Conservation (phyloP, 2,329 filamentous ascomycete species). For the Verticillium nonalfalfae region DNA sequence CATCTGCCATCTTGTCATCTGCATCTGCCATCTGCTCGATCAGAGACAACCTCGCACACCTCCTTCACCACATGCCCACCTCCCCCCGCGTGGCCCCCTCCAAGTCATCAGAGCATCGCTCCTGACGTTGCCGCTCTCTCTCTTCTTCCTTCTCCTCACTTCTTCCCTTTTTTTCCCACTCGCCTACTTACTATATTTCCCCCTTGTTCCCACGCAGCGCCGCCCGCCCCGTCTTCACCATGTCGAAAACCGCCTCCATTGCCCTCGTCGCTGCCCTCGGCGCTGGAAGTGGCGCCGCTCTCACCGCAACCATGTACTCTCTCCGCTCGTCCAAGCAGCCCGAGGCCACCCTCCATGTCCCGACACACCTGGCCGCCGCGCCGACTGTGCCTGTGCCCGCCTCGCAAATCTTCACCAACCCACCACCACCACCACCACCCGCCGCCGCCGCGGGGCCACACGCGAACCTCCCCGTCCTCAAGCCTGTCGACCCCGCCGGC, state of each 20-base stretch:
- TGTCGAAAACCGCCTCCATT: constrained; percentile 69
- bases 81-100: constrained; percentile 4
- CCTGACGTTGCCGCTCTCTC: not conserved
- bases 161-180: not conserved
- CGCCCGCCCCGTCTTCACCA: constrained; percentile 28
- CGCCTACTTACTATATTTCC: not conserved
- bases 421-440: constrained; percentile 16
- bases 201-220: not conserved
- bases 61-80: constrained; percentile 8
- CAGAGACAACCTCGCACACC: constrained; percentile 10
- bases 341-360: constrained; percentile 26
- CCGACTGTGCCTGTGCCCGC: constrained; percentile 43
- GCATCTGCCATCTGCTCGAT: not conserved
- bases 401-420: constrained; percentile 43
- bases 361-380: constrained; percentile 19
- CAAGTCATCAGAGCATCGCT: constrained; percentile 2
- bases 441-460: constrained; percentile 18
- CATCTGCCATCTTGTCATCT: not conserved
- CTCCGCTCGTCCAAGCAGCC: constrained; percentile 44
- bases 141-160: not conserved
- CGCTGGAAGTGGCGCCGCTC: constrained; percentile 68
- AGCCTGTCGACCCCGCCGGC: constrained; percentile 65
- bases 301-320: constrained; percentile 64
- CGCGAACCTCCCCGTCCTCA: constrained; percentile 20
- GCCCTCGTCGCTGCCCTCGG: constrained; percentile 70